Evolutionary conservation across 2,329 filamentous ascomycete genomes (phyloP).

Genomic region (Boeremia exigua): DNA sequence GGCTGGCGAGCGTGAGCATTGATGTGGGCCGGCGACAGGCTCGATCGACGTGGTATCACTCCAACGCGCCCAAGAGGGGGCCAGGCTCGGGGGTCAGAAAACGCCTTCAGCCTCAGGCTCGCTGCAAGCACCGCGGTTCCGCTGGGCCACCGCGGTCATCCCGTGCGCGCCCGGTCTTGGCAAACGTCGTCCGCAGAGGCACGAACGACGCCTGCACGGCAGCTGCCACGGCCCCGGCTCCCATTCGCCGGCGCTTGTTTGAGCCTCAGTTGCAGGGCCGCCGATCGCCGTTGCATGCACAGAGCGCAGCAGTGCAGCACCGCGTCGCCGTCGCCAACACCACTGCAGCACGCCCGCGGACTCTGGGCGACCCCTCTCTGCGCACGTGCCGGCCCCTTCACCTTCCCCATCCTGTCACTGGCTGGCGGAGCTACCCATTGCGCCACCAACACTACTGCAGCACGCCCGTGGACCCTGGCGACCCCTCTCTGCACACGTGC

Average conservation of each 20-base stretch:
- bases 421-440: not conserved
- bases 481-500: constrained; percentile 13
- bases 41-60: not conserved
- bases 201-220: not conserved
- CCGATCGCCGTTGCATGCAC: not conserved
- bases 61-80: not conserved
- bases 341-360: too few relatives aligned
- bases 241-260: constrained; percentile 1
- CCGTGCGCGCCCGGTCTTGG: not conserved
- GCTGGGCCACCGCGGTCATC: not conserved
- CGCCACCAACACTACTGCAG: too few relatives aligned
- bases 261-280: not conserved
- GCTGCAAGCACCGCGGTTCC: not conserved
- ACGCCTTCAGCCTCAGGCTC: constrained; percentile 7
- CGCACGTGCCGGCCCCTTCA: constrained; percentile 14
- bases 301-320: not conserved
- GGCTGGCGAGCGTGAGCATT: not conserved
- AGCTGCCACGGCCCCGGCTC: not conserved
- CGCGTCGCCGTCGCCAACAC: too few relatives aligned
- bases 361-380: constrained; percentile 6
- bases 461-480: too few relatives aligned
- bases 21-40: not conserved
- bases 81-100: not conserved
- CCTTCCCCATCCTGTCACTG: not conserved
- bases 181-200: not conserved